phyloP scores from a whole-genome alignment of 1,139 yeast genomes.

The Pichia sp. region DNA sequence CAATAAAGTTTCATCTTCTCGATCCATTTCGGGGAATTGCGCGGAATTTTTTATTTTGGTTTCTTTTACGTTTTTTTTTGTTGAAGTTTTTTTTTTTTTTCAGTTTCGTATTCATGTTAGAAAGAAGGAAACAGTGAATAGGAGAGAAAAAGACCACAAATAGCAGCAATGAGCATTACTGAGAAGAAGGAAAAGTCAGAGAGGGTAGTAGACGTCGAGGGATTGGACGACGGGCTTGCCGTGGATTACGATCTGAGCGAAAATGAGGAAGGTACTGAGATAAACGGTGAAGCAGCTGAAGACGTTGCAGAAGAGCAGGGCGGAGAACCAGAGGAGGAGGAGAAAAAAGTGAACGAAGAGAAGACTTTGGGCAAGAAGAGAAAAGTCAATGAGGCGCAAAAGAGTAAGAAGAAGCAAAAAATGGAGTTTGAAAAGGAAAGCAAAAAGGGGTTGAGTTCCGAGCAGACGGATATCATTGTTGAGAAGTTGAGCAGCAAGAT shows the following conservation, averaged over 20 bases:
- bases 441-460: constrained; percentile 47
- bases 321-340: constrained; percentile 5
- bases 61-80: not conserved
- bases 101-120: not conserved
- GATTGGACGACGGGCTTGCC: constrained; percentile 64
- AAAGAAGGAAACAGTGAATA: not conserved
- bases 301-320: constrained; percentile 24
- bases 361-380: constrained; percentile 24
- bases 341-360: not conserved
- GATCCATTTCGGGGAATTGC: not conserved
- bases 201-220: constrained; percentile 38
- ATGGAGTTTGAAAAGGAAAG: constrained; percentile 54
- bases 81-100: not conserved
- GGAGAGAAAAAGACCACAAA: not conserved
- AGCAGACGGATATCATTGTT: constrained; percentile 52
- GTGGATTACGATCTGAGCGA: constrained; percentile 32
- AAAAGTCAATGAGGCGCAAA: constrained; percentile 35
- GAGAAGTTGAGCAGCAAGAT: constrained; percentile 56
- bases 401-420: constrained; percentile 52
- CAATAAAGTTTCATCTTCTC: not conserved
- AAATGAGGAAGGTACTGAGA: constrained; percentile 29
- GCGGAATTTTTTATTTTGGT: not conserved
- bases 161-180: not conserved
- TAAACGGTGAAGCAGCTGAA: constrained; percentile 26
- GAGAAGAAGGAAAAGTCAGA: not conserved